phyloP scores from a whole-genome alignment of 768 basidiomycete genomes.

The Naganishia onofrii region DNA sequence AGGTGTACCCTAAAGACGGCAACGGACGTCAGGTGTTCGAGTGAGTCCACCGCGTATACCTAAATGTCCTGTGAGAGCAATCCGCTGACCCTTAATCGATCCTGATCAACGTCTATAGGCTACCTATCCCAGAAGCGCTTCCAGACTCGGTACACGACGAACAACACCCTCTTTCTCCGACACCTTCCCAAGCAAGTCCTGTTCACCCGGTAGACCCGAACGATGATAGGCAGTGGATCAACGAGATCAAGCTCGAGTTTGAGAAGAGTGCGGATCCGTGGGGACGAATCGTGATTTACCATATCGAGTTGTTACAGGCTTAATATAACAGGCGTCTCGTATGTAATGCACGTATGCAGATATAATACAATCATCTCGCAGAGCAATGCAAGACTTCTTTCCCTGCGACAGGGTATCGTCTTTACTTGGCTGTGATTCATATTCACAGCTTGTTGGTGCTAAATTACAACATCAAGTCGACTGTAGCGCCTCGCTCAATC shows the following conservation, averaged over 20 bases:
- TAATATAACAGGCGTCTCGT: neutral
- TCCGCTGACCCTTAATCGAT: no score
- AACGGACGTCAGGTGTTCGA: conserved; percentile 35
- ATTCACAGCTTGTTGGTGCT: neutral
- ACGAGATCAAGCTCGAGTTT: conserved; percentile 48
- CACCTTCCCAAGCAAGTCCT: neutral
- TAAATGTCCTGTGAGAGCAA: no score
- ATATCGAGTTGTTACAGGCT: conserved; percentile 41
- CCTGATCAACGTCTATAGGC: neutral
- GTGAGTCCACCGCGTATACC: no score
- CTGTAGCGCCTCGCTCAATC: conserved; percentile 37
- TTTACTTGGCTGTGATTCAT: no score
- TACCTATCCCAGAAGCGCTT: conserved; percentile 27
- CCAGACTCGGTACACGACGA: conserved; percentile 24
- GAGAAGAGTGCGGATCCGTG: conserved; percentile 49
- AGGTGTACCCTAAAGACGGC: conserved; percentile 47
- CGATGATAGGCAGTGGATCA: conserved; percentile 31
- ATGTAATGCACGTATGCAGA: no score
- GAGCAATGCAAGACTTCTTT: no score
- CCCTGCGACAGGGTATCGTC: no score
- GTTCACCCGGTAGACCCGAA: conserved; percentile 15
- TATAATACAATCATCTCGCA: no score
- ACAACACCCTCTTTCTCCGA: conserved; percentile 19
- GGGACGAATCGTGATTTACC: conserved; percentile 46
- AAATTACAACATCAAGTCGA: neutral